A percentile compares a stretch with the other conserved stretches of the same genome.
phyloP scores from a whole-genome alignment of 176 grass and related monocot genomes.

The Alopecurus myosuroides region DNA sequence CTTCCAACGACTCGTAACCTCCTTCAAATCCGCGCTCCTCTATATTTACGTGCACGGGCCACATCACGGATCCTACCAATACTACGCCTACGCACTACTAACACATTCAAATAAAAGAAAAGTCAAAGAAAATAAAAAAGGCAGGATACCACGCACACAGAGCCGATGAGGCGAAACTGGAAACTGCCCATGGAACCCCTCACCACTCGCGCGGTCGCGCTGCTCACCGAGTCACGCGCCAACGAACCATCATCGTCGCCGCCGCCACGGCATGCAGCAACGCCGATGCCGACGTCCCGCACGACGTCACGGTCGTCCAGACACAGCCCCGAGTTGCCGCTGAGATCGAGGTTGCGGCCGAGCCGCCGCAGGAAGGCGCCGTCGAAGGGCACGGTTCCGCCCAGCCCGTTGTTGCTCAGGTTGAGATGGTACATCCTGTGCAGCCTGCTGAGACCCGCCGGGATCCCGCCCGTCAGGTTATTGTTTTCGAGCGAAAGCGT shows the following conservation, averaged over 20 bases:
- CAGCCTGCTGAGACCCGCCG: slow-evolving; percentile 57
- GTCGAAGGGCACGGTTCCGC: slow-evolving; percentile 76
- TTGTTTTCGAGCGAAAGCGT: slow-evolving; percentile 84
- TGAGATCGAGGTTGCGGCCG: slow-evolving; percentile 81
- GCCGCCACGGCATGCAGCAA: slow-evolving; percentile 15
- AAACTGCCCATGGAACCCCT: background rate
- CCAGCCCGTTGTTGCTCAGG: slow-evolving; percentile 89
- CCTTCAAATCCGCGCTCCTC: no score
- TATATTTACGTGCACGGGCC: background rate
- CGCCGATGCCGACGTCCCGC: slow-evolving; percentile 35
- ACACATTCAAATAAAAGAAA: slow-evolving; percentile 16
- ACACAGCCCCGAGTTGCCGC: slow-evolving; percentile 80
- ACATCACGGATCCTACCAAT: background rate
- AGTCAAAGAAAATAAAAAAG: no score
- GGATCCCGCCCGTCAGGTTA: slow-evolving; percentile 72
- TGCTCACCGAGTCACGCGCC: background rate
- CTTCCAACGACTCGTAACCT: background rate
- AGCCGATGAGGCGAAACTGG: background rate
- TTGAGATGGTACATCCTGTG: slow-evolving; percentile 89
- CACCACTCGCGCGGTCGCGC: background rate
- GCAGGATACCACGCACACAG: slow-evolving; percentile 1
- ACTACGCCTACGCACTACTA: background rate
- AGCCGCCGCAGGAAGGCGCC: slow-evolving; percentile 64
- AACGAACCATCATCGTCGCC: background rate
- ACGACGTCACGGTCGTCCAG: slow-evolving; percentile 45